These are phyloP conservation scores for Colletotrichum destructivum DNA, from an alignment of 2,329 filamentous ascomycete species.

Conservation along the genomic window DNA sequence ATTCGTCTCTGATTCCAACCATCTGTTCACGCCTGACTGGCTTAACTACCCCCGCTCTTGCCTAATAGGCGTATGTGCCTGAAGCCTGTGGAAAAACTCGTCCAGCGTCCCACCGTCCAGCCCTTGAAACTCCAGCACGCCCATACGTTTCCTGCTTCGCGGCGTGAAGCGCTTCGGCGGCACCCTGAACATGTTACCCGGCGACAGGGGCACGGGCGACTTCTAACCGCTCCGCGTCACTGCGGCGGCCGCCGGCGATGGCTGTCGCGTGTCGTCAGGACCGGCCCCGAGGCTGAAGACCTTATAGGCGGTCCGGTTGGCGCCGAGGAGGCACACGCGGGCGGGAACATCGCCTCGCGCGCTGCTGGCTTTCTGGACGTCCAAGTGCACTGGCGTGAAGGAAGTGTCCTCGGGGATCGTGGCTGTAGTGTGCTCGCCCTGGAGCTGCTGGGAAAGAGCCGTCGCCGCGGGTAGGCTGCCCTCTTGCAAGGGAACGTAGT, in stretches of 20 bases:
- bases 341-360: constrained; percentile 63
- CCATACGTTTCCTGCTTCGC: constrained; percentile 34
- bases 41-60: not conserved
- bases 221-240: constrained; percentile 28
- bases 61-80: not conserved
- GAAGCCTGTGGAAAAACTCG: constrained; percentile 25
- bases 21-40: not conserved
- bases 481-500: constrained; percentile 56
- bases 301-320: constrained; percentile 62
- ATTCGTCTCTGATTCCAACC: not conserved
- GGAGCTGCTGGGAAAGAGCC: constrained; percentile 1
- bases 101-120: constrained; percentile 20
- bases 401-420: constrained; percentile 46
- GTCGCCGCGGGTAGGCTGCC: constrained; percentile 26
- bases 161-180: constrained; percentile 40
- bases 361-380: constrained; percentile 62
- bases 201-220: constrained; percentile 28
- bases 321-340: constrained; percentile 66
- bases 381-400: constrained; percentile 65
- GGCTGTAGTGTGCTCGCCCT: not conserved
- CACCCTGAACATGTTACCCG: constrained; percentile 40
- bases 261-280: not conserved
- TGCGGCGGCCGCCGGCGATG: constrained; percentile 11
- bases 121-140: not conserved
- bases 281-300: constrained; percentile 58